Evolutionary conservation across 2,329 filamentous ascomycete genomes (phyloP), one percentile per base, ranked within the genome.

Genomic region (Tympanopsis confertula): DNA sequence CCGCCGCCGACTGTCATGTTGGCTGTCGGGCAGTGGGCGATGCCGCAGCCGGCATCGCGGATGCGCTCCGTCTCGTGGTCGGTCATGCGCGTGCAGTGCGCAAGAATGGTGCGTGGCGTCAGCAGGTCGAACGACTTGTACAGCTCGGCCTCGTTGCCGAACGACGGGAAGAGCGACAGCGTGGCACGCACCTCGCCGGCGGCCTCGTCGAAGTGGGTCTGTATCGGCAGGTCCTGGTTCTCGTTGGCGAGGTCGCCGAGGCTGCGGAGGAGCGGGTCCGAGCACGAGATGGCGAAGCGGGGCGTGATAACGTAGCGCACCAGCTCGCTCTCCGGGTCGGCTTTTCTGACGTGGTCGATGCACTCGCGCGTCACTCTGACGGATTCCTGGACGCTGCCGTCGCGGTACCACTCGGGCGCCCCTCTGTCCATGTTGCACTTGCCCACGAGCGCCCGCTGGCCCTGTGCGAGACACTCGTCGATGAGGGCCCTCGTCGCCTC

Each of bases 191-290:
- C 72, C 50, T 82, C 77, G 41, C 76, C 68, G 46, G 65, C 59
- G 0, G 76, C 74, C 48, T 82, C 77, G 51, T 78, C 74, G 58
- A 82, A 80, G 50, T 82, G 78, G 3, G 76, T 81, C 53, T 82
- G 77, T 20, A 83, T 69, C 0, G 71, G 62, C 15, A 81, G 49
- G 1, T 62, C 51, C 0, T 58, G 57, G 39, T 79, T 61, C 7
- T 58, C 45, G 3, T 47, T 45, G 1, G 69, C 69, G 18, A 82
- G 64, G 2, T 56, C 48, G 0, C 78, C 78, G 1, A 83, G 57
- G 0, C 73, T 72, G 0, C 47, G 39, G 2, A 83, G 62, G 1
- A 81, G 56, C 3, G 65, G 60, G 1, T 63, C 52, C 1, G 67
- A 66, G 48, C 78, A 82, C 5, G 68, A 71, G 36, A 79, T 74